Evolutionary conservation across 2,329 filamentous ascomycete genomes (phyloP).

Genomic region (Ambrosiella beaveri): DNA sequence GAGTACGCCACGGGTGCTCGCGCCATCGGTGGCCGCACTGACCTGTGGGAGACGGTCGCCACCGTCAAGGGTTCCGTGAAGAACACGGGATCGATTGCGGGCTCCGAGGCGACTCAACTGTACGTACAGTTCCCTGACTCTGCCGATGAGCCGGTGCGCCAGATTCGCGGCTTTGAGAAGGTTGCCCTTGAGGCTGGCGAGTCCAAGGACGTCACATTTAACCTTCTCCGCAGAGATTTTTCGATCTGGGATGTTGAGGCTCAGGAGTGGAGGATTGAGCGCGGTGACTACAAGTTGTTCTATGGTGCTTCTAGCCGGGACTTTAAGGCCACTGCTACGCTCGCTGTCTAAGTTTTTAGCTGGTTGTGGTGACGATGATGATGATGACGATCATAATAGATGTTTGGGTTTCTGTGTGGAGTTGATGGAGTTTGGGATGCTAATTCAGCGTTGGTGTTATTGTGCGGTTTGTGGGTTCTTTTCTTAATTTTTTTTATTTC

Average conservation of each 20-base stretch:
- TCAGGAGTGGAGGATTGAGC: constrained; percentile 42
- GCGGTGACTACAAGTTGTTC: constrained; percentile 26
- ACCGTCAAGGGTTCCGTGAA: constrained; percentile 28
- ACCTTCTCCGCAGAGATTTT: constrained; percentile 43
- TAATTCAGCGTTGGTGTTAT: not conserved
- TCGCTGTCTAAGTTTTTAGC: not conserved
- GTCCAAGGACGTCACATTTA: constrained; percentile 29
- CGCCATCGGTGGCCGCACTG: constrained; percentile 33
- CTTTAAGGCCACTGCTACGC: constrained; percentile 10
- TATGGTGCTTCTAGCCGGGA: constrained; percentile 33
- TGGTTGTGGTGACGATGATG: no score
- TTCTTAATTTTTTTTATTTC: not conserved
- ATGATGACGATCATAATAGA: no score
- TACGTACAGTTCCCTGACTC: constrained; percentile 30
- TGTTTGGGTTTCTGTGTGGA: not conserved
- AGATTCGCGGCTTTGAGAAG: constrained; percentile 51
- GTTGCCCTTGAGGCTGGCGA: constrained; percentile 29
- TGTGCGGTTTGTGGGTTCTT: not conserved
- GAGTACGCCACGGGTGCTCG: constrained; percentile 17
- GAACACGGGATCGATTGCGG: constrained; percentile 33
- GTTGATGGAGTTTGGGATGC: not conserved
- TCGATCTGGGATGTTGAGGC: constrained; percentile 46
- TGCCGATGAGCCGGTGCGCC: constrained; percentile 38
- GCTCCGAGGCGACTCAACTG: constrained; percentile 35
- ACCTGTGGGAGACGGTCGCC: constrained; percentile 35